A percentile compares a stretch with the other conserved stretches of the same genome.
phyloP scores from a whole-genome alignment of 345 rosid genomes.

The Aquilaria sinensis region DNA sequence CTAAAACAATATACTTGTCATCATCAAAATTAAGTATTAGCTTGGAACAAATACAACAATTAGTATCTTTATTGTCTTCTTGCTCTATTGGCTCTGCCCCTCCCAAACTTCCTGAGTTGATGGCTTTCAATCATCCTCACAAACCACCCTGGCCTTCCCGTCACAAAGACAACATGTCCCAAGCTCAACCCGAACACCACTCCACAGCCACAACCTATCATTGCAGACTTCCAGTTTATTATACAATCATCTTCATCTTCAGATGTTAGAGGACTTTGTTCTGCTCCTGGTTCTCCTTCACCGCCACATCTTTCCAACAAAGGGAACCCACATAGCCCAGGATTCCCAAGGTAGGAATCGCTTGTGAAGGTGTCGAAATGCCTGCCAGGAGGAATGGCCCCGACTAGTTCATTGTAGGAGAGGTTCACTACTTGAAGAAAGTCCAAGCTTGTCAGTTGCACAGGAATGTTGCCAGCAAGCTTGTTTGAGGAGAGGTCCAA shows the following conservation, averaged over 20 bases:
- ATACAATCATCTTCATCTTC: neutral
- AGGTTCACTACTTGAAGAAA: slow-evolving; percentile 12
- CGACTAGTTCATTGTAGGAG: slow-evolving; percentile 11
- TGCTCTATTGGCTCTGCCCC: no score
- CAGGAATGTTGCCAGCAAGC: slow-evolving; percentile 19
- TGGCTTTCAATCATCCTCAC: slow-evolving; percentile 1
- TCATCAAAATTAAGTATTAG: no score
- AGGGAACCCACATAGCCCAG: slow-evolving; percentile 9
- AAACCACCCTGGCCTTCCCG: slow-evolving; percentile 13
- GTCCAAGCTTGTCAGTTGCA: slow-evolving; percentile 2
- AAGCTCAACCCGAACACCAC: slow-evolving; percentile 5
- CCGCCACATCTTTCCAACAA: neutral
- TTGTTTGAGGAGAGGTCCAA: slow-evolving; percentile 18
- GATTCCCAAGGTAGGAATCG: slow-evolving; percentile 4
- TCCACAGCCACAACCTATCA: slow-evolving; percentile 18
- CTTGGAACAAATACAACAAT: no score
- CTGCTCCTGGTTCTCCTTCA: neutral
- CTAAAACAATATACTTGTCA: no score
- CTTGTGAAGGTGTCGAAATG: neutral
- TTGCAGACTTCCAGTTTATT: slow-evolving; percentile 8
- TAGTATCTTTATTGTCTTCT: no score
- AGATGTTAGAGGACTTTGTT: neutral
- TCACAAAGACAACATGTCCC: slow-evolving; percentile 7
- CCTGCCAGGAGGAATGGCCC: slow-evolving; percentile 13
- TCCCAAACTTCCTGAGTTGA: neutral